Base-by-base conservation (phyloP, 1,139 yeast species). In the Candida sp. region DNA sequence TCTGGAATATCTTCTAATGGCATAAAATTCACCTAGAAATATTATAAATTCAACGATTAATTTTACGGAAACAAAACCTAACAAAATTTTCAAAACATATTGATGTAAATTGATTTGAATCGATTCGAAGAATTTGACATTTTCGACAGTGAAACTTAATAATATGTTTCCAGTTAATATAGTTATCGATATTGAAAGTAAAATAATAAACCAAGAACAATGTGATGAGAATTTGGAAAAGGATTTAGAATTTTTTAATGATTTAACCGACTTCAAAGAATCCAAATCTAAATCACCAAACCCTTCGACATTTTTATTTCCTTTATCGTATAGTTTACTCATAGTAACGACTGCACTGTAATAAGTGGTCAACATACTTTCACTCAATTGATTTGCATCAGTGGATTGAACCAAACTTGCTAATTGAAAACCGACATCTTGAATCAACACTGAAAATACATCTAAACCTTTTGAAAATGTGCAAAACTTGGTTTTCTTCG, bases 371-470 rank as follows among this genome's bases (percentile, higher is more conserved):
- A 68, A 73, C 46, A 79, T 63, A 9, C 76, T 65, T 21, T 65
- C 60, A 2, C 79, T 74, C 47, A 77, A 62, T 15, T 58, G 63
- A 2, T 55, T 57, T 2, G 75, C 60, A 47, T 73, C 64, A 25
- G 59, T 56, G 2, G 68, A 64, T 5, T 61, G 62, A 5, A 81
- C 70, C 22, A 75, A 60, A 22, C 54, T 52, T 2, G 75, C 77
- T 34, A 81, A 54, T 49, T 77, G 79, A 3, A 61, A 61, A 0
- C 81, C 82, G 15, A 80, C 63, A 57, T 80, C 84, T 44, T 71
- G 63, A 11, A 79, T 63, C 12, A 79, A 57, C 12, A 73, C 70
- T 4, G 77, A 64, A 21, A 75, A 57, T 7, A 78, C 52, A 55
- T 80, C 82, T 41, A 77, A 54, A 0, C 82, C 83, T 45, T 60